These are phyloP conservation scores for Suillus decipiens DNA, from an alignment of 768 basidiomycete species.

Conservation along the genomic window DNA sequence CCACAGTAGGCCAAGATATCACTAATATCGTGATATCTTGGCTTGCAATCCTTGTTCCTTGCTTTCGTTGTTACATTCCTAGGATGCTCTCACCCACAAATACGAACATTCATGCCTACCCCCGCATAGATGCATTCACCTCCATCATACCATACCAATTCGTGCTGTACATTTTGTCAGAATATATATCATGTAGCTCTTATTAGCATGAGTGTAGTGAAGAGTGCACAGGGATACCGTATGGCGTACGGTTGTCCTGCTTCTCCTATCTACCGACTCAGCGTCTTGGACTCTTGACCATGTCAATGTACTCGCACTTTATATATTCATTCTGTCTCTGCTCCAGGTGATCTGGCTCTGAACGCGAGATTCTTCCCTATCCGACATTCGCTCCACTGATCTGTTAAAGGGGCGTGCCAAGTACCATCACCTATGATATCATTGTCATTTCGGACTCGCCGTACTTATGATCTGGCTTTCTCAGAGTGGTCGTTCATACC, in stretches of 20 bases:
- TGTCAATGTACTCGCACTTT: no score
- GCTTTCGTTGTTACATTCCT: slow-evolving; percentile 11
- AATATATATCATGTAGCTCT: slow-evolving; percentile 26
- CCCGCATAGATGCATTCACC: slow-evolving; percentile 16
- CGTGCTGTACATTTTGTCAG: background rate
- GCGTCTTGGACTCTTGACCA: background rate
- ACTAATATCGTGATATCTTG: slow-evolving; percentile 2
- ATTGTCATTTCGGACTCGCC: background rate
- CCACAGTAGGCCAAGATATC: slow-evolving; percentile 38
- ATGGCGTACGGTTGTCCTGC: no score
- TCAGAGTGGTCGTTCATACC: background rate
- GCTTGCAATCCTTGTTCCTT: slow-evolving; percentile 18
- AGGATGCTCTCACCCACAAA: slow-evolving; percentile 11
- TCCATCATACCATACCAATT: background rate
- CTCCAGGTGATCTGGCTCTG: no score
- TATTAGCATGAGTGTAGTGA: slow-evolving; percentile 16
- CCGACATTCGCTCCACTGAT: no score
- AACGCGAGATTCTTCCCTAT: no score
- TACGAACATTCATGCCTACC: background rate
- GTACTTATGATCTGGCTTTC: background rate
- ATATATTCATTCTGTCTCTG: no score
- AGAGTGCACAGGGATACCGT: background rate
- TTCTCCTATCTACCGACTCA: background rate
- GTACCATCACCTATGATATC: background rate
- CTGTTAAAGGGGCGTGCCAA: no score